These are phyloP conservation scores for Bombardia bombarda DNA, from an alignment of 495 filamentous ascomycete species.

Conservation along the genomic window DNA sequence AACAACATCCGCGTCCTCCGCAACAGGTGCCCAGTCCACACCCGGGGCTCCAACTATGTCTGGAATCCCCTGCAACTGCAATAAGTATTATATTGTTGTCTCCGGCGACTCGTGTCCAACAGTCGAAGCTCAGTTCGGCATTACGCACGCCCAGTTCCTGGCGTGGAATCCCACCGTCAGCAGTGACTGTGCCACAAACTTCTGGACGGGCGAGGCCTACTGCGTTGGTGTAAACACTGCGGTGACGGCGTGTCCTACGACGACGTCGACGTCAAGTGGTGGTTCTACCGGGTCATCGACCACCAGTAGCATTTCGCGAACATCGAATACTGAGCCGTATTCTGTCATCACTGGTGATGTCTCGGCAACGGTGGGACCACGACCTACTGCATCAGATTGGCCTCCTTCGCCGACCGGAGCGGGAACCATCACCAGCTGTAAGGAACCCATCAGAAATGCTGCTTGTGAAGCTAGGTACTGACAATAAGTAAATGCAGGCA, in stretches of 20 bases:
- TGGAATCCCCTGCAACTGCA: neutral
- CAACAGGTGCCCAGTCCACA: neutral
- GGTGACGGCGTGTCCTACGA: neutral
- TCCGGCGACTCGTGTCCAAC: slow-evolving; percentile 8
- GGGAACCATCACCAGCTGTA: too few relatives aligned
- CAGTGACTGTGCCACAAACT: slow-evolving; percentile 1
- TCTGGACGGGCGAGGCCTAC: neutral
- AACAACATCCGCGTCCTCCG: neutral
- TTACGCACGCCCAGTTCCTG: slow-evolving; percentile 7
- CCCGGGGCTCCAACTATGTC: neutral
- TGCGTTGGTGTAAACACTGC: neutral
- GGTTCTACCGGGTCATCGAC: too few relatives aligned
- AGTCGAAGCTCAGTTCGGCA: neutral
- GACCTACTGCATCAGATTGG: too few relatives aligned
- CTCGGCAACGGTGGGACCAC: too few relatives aligned
- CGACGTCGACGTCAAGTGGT: too few relatives aligned
- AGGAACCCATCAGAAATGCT: too few relatives aligned
- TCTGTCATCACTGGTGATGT: too few relatives aligned
- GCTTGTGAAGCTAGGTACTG: too few relatives aligned
- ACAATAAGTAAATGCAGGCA: too few relatives aligned
- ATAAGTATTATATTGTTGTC: neutral
- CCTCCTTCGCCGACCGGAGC: too few relatives aligned
- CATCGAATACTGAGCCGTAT: too few relatives aligned
- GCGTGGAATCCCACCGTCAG: slow-evolving; percentile 13
- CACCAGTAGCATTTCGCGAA: too few relatives aligned